Evolutionary conservation across 768 basidiomycete species (phyloP), one percentile per base, ranked within the genome.

Genomic region (Mycena indigotica): DNA sequence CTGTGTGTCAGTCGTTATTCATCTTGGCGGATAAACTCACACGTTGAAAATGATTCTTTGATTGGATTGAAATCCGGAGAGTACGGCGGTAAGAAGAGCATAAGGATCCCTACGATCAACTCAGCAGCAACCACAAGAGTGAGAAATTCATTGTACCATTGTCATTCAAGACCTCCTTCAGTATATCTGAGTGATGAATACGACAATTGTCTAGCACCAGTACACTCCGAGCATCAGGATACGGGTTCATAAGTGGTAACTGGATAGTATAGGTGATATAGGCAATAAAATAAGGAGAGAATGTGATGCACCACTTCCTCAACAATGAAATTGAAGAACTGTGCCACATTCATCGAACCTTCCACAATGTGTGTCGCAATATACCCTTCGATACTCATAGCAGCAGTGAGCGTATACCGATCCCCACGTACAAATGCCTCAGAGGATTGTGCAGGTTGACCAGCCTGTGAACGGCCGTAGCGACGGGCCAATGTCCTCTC

Each of bases 241-340:
- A 50, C 5, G 25, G 49, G 6, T 50, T 16, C 49, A 50, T 50
- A 10, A 24, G 49, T 12, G 49, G 49, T 8, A 50, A 5, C 41
- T 44, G n/a, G 23, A 23, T 13, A 44, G 12, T 15, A 15, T 23
- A 23, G n/a, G n/a, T 44, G 15, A 44, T 13, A 13, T 15, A 44
- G 39, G 15, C 21, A 28, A 21, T 4, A 15, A 6, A 45, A 23
- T 28, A 35, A 49, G n/a, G n/a, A n/a, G n/a, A 46, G 45, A 6
- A 24, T 8, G 41, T 25, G 8, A 61, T 59, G 32, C 40, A 69
- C 68, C 35, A 69, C 59, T 28, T 66, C 53, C 21, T 67, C 53
- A 19, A 52, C 28, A 24, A 72, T 58, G 46, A 71, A 72, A 44
- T 71, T 60, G 55, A 63, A 57, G 32, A 72, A 70, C 25, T 59